Percentiles rank a stretch among this genome's conserved stretches.
Conservation (phyloP, 2,329 filamentous ascomycete genomes). For the Achaetomium macrosporum region DNA sequence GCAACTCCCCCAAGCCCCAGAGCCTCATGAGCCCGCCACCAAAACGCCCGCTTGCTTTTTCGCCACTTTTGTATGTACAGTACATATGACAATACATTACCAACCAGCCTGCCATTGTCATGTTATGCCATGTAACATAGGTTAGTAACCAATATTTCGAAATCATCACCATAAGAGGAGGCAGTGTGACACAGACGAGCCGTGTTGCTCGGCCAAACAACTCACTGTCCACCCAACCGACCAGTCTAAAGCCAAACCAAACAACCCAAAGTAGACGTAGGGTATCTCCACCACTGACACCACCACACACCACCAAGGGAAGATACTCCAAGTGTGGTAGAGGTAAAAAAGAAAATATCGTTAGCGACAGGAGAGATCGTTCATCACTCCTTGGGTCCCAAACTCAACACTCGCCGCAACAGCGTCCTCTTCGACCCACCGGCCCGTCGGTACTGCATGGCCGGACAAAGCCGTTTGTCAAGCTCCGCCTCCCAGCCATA, state of each 20-base stretch:
- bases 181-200: neutral
- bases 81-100: neutral
- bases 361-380: neutral
- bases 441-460: constrained; percentile 27
- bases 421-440: constrained; percentile 31
- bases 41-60: neutral
- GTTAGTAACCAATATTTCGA: too few relatives aligned
- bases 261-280: neutral
- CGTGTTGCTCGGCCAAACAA: neutral
- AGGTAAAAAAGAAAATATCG: neutral
- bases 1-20: too few relatives aligned
- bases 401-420: constrained; percentile 28
- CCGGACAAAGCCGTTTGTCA: constrained; percentile 19
- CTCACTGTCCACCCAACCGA: neutral
- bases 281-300: neutral
- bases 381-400: constrained; percentile 7
- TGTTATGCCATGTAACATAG: neutral
- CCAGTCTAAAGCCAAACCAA: neutral
- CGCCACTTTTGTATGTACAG: neutral
- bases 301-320: neutral
- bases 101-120: neutral
- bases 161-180: neutral
- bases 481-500: constrained; percentile 29
- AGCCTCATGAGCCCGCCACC: neutral
- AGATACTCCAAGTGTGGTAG: neutral